Evolutionary conservation across 2,329 filamentous ascomycete species (phyloP).

Genomic region (Seiridium unicorne): DNA sequence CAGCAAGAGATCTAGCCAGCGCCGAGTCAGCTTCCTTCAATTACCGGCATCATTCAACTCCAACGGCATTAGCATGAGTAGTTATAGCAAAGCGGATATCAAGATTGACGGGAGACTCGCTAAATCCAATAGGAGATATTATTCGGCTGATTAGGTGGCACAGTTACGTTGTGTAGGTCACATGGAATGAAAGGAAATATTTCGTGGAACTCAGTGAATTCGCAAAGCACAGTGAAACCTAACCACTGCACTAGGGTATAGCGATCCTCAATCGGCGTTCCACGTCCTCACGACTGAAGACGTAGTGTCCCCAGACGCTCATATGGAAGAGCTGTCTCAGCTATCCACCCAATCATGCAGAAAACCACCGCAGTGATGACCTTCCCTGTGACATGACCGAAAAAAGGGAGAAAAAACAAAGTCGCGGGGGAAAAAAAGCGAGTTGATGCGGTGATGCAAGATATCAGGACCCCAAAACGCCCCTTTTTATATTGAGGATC

Average conservation of each 20-base stretch:
- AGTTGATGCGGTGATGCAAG: constrained; percentile 54
- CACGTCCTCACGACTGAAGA: constrained; percentile 56
- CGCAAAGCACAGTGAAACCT: constrained; percentile 55
- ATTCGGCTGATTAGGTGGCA: too few species aligned
- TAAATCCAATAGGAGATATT: too few species aligned
- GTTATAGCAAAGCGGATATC: too few species aligned
- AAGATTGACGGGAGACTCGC: too few species aligned
- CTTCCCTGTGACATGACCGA: constrained; percentile 38
- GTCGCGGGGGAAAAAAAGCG: constrained; percentile 41
- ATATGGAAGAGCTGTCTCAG: constrained; percentile 57
- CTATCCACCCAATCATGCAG: constrained; percentile 55
- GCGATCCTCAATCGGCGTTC: constrained; percentile 63
- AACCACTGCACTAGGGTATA: constrained; percentile 55
- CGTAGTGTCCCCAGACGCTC: constrained; percentile 45
- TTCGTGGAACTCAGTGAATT: constrained; percentile 58
- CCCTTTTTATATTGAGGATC: constrained; percentile 57
- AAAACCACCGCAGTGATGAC: constrained; percentile 34
- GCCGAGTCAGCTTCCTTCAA: too few species aligned
- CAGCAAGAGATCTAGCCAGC: too few species aligned
- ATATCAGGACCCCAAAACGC: constrained; percentile 81
- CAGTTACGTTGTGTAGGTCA: too few species aligned
- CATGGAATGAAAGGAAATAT: not conserved
- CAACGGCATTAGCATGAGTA: too few species aligned
- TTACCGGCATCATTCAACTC: too few species aligned
- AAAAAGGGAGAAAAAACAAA: constrained; percentile 40